phyloP scores from a whole-genome alignment of 371 early-diverging fungal species.

The Syncephalastrum contaminatum region DNA sequence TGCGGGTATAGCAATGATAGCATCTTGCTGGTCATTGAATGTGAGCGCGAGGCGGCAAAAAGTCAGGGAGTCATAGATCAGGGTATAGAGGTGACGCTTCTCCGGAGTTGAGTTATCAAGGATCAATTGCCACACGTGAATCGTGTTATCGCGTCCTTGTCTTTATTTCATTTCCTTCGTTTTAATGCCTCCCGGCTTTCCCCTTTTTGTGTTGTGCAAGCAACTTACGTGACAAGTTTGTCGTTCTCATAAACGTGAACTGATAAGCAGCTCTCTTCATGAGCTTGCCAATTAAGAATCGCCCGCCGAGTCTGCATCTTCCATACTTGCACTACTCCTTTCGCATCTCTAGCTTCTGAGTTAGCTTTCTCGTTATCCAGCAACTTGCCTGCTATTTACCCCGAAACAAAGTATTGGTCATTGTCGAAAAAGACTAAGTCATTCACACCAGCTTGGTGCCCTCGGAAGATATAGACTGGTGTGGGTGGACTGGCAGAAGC shows the following conservation, averaged over 20 bases:
- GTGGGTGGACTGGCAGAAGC: conserved; percentile 13
- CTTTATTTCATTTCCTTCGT: conserved; percentile 18
- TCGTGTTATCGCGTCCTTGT: conserved; percentile 50
- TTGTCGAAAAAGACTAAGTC: conserved; percentile 20
- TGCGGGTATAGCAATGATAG: no score
- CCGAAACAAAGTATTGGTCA: conserved; percentile 30
- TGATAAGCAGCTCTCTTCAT: conserved; percentile 32
- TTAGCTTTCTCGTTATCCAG: not conserved
- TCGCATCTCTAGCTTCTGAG: conserved; percentile 27
- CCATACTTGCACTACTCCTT: conserved; percentile 42
- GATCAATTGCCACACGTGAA: conserved; percentile 43
- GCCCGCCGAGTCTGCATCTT: conserved; percentile 36
- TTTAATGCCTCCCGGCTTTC: conserved; percentile 4
- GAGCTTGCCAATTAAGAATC: conserved; percentile 40
- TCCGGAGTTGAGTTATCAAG: conserved; percentile 6
- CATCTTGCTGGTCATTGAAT: no score
- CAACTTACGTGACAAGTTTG: conserved; percentile 29
- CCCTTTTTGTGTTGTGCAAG: not conserved
- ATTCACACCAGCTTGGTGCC: conserved; percentile 31
- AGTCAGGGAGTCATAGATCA: conserved; percentile 36
- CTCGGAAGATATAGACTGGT: conserved; percentile 36
- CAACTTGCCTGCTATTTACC: conserved; percentile 19
- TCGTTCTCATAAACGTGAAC: conserved; percentile 14
- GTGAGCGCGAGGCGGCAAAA: conserved; percentile 41
- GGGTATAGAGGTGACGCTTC: conserved; percentile 16